Percentiles rank a stretch among this genome's conserved stretches.
Conservation (phyloP, 2,329 filamentous ascomycete genomes). For the Fusarium equiseti region DNA sequence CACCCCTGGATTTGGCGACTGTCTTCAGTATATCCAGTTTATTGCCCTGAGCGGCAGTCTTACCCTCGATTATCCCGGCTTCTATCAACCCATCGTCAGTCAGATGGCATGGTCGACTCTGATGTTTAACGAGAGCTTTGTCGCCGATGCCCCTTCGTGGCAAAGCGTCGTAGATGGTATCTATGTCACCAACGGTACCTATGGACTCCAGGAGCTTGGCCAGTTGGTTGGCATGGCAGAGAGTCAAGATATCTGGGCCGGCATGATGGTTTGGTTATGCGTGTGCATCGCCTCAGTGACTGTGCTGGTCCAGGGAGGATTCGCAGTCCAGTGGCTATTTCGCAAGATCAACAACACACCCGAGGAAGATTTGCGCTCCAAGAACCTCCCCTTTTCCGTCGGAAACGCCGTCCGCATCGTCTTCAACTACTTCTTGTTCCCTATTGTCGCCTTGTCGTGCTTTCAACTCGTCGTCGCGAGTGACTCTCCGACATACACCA, state of each 20-base stretch:
- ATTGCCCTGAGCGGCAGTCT: slow-evolving; percentile 88
- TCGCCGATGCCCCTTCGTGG: slow-evolving; percentile 74
- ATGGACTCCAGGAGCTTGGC: slow-evolving; percentile 82
- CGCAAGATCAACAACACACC: slow-evolving; percentile 77
- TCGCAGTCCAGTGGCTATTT: slow-evolving; percentile 80
- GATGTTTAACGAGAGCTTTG: slow-evolving; percentile 93
- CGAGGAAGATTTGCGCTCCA: slow-evolving; percentile 88
- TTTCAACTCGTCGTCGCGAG: slow-evolving; percentile 88
- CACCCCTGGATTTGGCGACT: slow-evolving; percentile 96
- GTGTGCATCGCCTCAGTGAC: slow-evolving; percentile 78
- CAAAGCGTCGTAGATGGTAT: slow-evolving; percentile 83
- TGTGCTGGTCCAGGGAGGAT: slow-evolving; percentile 79
- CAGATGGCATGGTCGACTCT: slow-evolving; percentile 89
- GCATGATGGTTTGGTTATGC: slow-evolving; percentile 91
- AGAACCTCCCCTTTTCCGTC: slow-evolving; percentile 89
- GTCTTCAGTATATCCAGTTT: slow-evolving; percentile 96
- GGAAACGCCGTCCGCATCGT: slow-evolving; percentile 86
- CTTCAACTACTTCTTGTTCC: slow-evolving; percentile 92
- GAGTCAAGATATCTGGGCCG: slow-evolving; percentile 87
- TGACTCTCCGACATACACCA: slow-evolving; percentile 75
- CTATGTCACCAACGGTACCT: slow-evolving; percentile 82
- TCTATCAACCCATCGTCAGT: slow-evolving; percentile 91
- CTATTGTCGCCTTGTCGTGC: slow-evolving; percentile 86
- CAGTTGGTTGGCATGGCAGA: slow-evolving; percentile 85
- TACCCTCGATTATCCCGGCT: slow-evolving; percentile 90